phyloP scores from a whole-genome alignment of 1,284 basidiomycete species.

The Cutaneotrichosporon mucoides region DNA sequence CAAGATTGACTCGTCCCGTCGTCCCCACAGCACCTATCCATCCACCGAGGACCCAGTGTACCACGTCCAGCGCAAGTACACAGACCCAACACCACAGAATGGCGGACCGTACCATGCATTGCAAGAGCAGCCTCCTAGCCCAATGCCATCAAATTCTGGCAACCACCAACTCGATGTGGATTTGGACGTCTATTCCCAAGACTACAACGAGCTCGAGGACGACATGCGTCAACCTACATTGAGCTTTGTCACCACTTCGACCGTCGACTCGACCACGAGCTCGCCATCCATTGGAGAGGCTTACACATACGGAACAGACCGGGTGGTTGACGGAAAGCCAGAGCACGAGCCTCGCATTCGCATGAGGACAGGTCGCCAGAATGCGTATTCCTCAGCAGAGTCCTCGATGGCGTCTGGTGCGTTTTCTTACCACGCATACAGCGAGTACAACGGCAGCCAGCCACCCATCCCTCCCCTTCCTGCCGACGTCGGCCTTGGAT shows the following conservation, averaged over 20 bases:
- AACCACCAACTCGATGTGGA: slow-evolving; percentile 38
- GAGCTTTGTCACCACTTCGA: slow-evolving; percentile 46
- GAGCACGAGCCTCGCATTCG: slow-evolving; percentile 34
- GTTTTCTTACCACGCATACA: slow-evolving; percentile 38
- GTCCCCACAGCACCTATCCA: slow-evolving; percentile 37
- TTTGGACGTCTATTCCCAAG: slow-evolving; percentile 37
- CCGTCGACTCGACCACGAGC: slow-evolving; percentile 38
- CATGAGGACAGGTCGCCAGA: slow-evolving; percentile 35
- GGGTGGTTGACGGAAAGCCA: slow-evolving; percentile 22
- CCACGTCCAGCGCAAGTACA: slow-evolving; percentile 36
- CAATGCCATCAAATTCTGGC: slow-evolving; percentile 5
- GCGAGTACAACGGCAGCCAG: slow-evolving; percentile 26
- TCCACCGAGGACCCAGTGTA: slow-evolving; percentile 22
- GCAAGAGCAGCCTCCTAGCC: slow-evolving; percentile 14
- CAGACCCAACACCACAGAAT: slow-evolving; percentile 34
- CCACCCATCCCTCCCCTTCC: slow-evolving; percentile 37
- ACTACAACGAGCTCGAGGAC: slow-evolving; percentile 26
- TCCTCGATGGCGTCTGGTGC: slow-evolving; percentile 38
- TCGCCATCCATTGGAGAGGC: slow-evolving; percentile 35
- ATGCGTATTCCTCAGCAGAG: slow-evolving; percentile 45
- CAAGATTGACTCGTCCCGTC: slow-evolving; percentile 21
- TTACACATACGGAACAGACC: slow-evolving; percentile 29
- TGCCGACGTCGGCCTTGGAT: slow-evolving; percentile 8
- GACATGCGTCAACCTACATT: slow-evolving; percentile 38
- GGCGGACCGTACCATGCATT: slow-evolving; percentile 7